Base-by-base conservation (phyloP, 1,284 basidiomycete species). In the Mycosarcoma maydis region DNA sequence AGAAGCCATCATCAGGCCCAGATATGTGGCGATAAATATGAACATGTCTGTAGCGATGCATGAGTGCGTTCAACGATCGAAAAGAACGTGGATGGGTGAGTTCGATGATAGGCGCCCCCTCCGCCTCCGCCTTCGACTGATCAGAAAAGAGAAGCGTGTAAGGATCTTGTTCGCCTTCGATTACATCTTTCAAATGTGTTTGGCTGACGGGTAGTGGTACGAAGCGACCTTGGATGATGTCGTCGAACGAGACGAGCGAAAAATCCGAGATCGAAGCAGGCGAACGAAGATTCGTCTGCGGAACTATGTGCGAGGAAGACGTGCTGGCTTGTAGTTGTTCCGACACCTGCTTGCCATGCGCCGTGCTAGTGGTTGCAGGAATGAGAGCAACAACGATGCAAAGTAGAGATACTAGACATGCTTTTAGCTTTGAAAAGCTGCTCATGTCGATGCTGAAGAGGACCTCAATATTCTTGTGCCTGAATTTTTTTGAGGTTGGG, bases 91-190 rank as follows among this genome's bases (percentile, higher is more conserved):
- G 51, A 3, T 54, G 33, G 3, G 58, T 61, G 8, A 61, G 36
- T 11, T 61, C 58, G 37, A 61, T 29, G 30, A 61, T 61, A 19
- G 58, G 58, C 10, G 49, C 57, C 24, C 16, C 39, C 2, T 14
- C 20, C 3, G 3, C 1, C 23, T 19, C 3, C 8, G 3, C 1
- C 23, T 19, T 4, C 8, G 50, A 36, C 9, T 29, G 40, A n/a
- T 61, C 58, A 4, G 51, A 13, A 11, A 61, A 41, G 16, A 61
- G 34, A 16, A 54, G 22, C 0, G 58, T 45, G 32, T 36, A 16
- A 3, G 51, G 37, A 19, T 49, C 17, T 2, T 34, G 13, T 0
- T 61, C 34, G 17, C 30, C 51, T 7, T 33, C 45, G 30, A 40
- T 3, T 6, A 49, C 16, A 10, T 44, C n/a, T 3, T 46, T 13